Evolutionary conservation across 768 basidiomycete species (phyloP).

Genomic region (Ramaria sp.): DNA sequence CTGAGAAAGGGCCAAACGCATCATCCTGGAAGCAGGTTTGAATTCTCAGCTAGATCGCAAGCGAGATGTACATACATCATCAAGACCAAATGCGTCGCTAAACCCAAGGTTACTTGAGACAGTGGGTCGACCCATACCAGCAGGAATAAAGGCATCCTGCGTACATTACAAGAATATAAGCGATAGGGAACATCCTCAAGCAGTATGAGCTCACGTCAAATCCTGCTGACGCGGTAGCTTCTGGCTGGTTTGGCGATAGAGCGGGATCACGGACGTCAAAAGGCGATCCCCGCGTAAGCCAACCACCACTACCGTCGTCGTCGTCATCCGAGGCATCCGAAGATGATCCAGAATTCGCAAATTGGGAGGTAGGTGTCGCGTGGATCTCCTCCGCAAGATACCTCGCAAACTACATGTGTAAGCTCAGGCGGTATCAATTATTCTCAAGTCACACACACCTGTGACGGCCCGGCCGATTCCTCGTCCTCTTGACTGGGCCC

Average conservation of each 20-base stretch:
- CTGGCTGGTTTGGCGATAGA: constrained; percentile 33
- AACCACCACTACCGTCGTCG: constrained; percentile 74
- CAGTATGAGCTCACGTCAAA: constrained; percentile 26
- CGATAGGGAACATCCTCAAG: neutral
- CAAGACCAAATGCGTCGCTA: constrained; percentile 21
- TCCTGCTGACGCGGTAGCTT: constrained; percentile 33
- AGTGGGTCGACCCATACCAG: constrained; percentile 5
- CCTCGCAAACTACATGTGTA: constrained; percentile 52
- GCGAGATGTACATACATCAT: constrained; percentile 35
- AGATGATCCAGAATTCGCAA: constrained; percentile 32
- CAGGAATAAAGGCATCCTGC: constrained; percentile 22
- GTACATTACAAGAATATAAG: neutral
- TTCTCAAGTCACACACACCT: constrained; percentile 23
- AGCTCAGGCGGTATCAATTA: neutral
- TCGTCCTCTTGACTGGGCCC: constrained; percentile 40
- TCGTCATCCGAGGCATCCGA: constrained; percentile 44
- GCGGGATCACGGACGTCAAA: constrained; percentile 44
- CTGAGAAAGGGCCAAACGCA: constrained; percentile 75
- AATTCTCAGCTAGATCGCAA: neutral
- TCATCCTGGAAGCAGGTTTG: constrained; percentile 32
- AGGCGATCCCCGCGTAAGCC: constrained; percentile 62
- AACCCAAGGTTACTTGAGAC: constrained; percentile 13
- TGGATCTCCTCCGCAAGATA: constrained; percentile 72
- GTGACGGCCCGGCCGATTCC: constrained; percentile 32
- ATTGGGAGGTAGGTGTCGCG: constrained; percentile 21